Percentiles rank a stretch among this genome's conserved stretches.
phyloP scores from a whole-genome alignment of 2,329 filamentous ascomycete species.

The Xylaria sp. region DNA sequence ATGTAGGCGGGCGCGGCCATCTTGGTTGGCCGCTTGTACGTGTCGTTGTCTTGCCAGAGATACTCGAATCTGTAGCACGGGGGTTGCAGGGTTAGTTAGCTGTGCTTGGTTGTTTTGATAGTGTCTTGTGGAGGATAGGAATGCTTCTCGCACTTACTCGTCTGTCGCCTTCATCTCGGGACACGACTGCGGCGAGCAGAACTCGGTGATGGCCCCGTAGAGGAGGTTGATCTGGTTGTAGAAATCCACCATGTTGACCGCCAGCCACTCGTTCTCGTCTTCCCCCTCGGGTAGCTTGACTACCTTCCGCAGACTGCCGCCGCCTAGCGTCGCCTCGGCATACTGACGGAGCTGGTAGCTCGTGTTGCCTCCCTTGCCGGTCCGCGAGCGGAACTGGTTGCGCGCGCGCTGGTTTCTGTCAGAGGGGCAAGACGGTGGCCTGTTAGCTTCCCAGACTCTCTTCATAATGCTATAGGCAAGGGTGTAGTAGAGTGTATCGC shows the following conservation, averaged over 20 bases:
- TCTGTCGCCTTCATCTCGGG: constrained; percentile 99
- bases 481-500: constrained; percentile 34
- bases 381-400: constrained; percentile 88
- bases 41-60: constrained; percentile 95
- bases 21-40: constrained; percentile 95
- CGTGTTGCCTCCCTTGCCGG: constrained; percentile 83
- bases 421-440: constrained; percentile 15
- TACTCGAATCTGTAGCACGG: constrained; percentile 83
- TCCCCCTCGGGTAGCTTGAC: constrained; percentile 97
- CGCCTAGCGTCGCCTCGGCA: constrained; percentile 94
- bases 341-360: constrained; percentile 95
- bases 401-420: constrained; percentile 82
- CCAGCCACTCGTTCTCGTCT: constrained; percentile 97
- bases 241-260: constrained; percentile 99
- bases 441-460: too few species aligned
- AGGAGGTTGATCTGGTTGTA: constrained; percentile 99
- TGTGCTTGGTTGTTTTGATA: not conserved
- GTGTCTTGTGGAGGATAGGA: not conserved
- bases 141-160: constrained; percentile 65
- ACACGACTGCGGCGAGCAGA: constrained; percentile 95
- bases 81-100: not conserved
- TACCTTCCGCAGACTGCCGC: constrained; percentile 91
- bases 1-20: constrained; percentile 98
- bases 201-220: constrained; percentile 98
- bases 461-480: constrained; percentile 5